Conservation (phyloP, 2,329 filamentous ascomycete species). For the Pyrenochaeta sp. region DNA sequence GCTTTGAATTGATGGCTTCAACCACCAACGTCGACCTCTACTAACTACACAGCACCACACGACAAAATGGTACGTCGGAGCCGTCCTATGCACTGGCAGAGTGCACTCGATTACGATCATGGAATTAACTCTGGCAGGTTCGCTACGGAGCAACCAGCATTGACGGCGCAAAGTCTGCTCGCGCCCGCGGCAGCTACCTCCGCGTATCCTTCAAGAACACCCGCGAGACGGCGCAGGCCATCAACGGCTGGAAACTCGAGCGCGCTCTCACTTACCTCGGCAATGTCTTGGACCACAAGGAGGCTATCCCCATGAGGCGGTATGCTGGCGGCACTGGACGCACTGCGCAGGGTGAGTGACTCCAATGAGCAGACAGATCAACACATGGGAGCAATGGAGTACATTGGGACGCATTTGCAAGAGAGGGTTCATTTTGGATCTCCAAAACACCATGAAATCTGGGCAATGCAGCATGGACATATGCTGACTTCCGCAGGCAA, state of each 20-base stretch:
- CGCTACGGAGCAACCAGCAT: slow-evolving; percentile 50
- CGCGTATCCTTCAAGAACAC: slow-evolving; percentile 99
- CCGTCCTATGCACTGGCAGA: slow-evolving; percentile 12
- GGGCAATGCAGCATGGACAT: neutral
- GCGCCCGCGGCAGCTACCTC: slow-evolving; percentile 97
- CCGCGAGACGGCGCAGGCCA: slow-evolving; percentile 98
- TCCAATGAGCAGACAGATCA: neutral
- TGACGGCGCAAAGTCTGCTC: slow-evolving; percentile 73
- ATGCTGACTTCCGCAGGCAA: slow-evolving; percentile 73
- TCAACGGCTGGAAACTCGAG: slow-evolving; percentile 98
- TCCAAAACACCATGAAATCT: too few species aligned
- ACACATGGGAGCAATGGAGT: neutral
- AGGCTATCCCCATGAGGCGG: slow-evolving; percentile 98
- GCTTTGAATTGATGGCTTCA: slow-evolving; percentile 32
- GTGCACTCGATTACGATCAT: too few species aligned
- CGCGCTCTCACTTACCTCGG: slow-evolving; percentile 96
- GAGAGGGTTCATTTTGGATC: too few species aligned
- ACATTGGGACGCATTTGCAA: neutral
- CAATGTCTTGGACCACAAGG: slow-evolving; percentile 96
- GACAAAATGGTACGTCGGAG: slow-evolving; percentile 53
- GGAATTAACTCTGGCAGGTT: slow-evolving; percentile 45
- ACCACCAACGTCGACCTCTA: slow-evolving; percentile 29
- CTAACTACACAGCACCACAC: slow-evolving; percentile 48
- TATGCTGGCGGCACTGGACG: slow-evolving; percentile 96
- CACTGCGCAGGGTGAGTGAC: slow-evolving; percentile 91